Conservation (phyloP, 2,329 filamentous ascomycete species). For the Colletotrichum endophyticum region DNA sequence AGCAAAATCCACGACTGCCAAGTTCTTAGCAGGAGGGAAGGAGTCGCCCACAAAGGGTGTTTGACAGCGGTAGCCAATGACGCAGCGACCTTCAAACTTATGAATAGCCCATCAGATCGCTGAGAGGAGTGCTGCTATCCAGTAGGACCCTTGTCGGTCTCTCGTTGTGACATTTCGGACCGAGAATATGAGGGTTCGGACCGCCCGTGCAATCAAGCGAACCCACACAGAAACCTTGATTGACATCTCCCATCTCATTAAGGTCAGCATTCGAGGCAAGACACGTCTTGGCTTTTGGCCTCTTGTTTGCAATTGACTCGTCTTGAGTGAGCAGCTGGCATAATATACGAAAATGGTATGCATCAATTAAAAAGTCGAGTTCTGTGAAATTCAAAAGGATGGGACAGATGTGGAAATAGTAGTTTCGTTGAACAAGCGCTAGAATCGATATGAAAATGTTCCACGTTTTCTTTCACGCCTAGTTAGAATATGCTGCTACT, state of each 20-base stretch:
- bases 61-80: neutral
- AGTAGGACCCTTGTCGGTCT: neutral
- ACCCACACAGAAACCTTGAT: neutral
- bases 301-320: neutral
- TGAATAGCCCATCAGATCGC: neutral
- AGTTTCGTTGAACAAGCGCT: rapidly evolving
- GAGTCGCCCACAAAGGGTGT: neutral
- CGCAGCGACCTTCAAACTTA: neutral
- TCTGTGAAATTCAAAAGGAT: neutral
- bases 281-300: rapidly evolving
- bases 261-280: neutral
- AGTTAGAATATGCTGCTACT: neutral
- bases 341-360: rapidly evolving
- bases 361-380: neutral
- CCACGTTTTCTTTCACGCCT: neutral
- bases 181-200: neutral
- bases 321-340: neutral
- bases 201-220: neutral
- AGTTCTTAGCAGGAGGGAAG: neutral
- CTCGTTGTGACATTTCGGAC: neutral
- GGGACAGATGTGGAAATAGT: no score
- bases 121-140: neutral
- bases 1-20: neutral
- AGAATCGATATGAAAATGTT: neutral
- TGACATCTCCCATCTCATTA: neutral